Conservation (phyloP, 2,329 filamentous ascomycete species). For the Elsinoe perseae region DNA sequence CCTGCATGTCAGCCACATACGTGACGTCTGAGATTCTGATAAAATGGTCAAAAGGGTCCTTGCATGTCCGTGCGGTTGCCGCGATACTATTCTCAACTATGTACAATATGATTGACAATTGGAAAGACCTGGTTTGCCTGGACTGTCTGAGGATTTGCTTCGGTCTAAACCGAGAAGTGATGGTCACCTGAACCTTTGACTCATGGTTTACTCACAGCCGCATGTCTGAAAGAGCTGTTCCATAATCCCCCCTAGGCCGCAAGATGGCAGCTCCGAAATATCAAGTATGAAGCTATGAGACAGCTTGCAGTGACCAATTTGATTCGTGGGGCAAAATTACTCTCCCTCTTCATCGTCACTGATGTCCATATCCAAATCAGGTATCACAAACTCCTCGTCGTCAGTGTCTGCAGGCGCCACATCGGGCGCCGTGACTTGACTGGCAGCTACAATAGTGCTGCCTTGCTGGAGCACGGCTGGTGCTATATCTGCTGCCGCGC, state of each 20-base stretch:
- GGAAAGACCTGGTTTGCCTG: neutral
- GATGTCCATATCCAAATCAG: conserved; percentile 27
- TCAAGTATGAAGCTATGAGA: no score
- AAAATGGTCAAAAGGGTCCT: neutral
- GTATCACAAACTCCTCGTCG: conserved; percentile 32
- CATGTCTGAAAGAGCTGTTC: no score
- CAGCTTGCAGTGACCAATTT: no score
- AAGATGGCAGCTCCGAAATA: no score
- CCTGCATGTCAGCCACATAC: neutral
- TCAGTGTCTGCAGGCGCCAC: conserved; percentile 21
- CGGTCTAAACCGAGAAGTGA: neutral
- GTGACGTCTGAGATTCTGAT: neutral
- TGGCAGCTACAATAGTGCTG: neutral
- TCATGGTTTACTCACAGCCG: neutral
- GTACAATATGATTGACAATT: neutral
- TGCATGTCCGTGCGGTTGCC: neutral
- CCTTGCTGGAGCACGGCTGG: neutral
- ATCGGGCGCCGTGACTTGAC: neutral
- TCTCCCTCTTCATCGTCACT: conserved; percentile 26
- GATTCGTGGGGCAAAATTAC: no score
- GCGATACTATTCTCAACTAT: neutral
- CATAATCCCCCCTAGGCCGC: no score
- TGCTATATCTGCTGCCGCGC: neutral
- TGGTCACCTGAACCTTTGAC: neutral
- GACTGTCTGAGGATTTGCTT: neutral